Conservation (phyloP, 352 stramenopile genomes). For the Globisporangium carolinianum region DNA sequence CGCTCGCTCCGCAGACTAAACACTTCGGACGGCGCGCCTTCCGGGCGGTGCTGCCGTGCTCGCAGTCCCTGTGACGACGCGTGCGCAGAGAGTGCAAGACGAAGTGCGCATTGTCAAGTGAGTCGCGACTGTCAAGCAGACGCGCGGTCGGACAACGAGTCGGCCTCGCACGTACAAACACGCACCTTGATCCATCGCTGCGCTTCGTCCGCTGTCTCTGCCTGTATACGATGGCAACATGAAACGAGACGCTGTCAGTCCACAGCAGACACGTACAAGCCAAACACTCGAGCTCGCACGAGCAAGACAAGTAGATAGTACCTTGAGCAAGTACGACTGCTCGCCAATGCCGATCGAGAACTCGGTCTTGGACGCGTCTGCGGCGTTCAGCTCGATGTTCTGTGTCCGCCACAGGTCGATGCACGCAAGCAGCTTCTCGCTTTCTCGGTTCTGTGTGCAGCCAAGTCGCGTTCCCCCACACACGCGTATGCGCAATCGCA, state of each 20-base stretch:
- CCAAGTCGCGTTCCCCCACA: too few relatives aligned
- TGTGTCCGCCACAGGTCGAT: conserved; percentile 86
- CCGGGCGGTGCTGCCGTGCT: conserved; percentile 60
- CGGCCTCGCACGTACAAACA: background rate
- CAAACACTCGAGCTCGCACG: background rate
- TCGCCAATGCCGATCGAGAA: conserved; percentile 85
- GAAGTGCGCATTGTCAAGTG: background rate
- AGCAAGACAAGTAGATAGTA: conserved; percentile 4
- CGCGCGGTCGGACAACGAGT: too few relatives aligned
- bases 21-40: conserved; percentile 67
- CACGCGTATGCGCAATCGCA: background rate
- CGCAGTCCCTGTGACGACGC: conserved; percentile 39
- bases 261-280: background rate
- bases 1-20: conserved; percentile 79
- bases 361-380: conserved; percentile 54
- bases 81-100: background rate
- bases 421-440: conserved; percentile 81
- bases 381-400: conserved; percentile 59
- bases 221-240: conserved; percentile 17
- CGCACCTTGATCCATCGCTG: conserved; percentile 45
- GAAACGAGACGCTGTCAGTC: background rate
- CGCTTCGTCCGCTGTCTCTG: conserved; percentile 64
- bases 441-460: conserved; percentile 56
- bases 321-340: conserved; percentile 81
- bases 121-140: too few relatives aligned